A percentile compares a stretch with the other conserved stretches of the same genome.
Conservation (phyloP, 345 rosid species). For the Rhodamnia argentea region DNA sequence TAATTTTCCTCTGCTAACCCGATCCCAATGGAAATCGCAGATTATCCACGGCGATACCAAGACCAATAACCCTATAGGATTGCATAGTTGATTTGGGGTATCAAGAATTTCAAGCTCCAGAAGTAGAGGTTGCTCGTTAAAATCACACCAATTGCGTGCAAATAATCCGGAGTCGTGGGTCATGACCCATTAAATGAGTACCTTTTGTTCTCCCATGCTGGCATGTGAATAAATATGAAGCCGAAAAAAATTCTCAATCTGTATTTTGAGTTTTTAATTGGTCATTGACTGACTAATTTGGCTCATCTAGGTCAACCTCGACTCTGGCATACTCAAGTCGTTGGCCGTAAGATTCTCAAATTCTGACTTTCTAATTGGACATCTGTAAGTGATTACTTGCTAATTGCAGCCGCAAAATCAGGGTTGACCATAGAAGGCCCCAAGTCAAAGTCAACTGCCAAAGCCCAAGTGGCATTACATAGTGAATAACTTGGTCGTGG, state of each 20-base stretch:
- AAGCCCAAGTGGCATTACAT: not conserved
- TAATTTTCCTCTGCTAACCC: not conserved
- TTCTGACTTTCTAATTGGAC: not conserved
- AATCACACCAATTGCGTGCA: not conserved
- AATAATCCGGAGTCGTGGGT: not conserved
- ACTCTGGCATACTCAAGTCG: not conserved
- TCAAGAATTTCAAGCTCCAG: not conserved
- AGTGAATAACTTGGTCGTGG: not conserved
- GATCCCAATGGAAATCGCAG: not conserved
- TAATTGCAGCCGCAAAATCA: not conserved
- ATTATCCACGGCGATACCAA: not conserved
- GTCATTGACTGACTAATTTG: not conserved
- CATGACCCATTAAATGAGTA: not conserved
- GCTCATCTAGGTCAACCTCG: not conserved
- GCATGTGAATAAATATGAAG: not conserved
- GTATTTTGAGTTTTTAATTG: not conserved
- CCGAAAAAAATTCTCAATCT: not conserved
- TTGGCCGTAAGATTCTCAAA: not conserved
- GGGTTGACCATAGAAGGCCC: not conserved
- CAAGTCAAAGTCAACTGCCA: not conserved
- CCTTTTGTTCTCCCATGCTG: not conserved
- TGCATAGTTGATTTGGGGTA: not conserved
- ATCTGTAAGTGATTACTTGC: not conserved
- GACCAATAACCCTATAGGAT: not conserved
- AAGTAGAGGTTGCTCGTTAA: not conserved